Percentiles rank a stretch among this genome's conserved stretches.
These are phyloP conservation scores for Barnettozyma wickerhamii DNA, from an alignment of 805 yeast genomes.

Conservation along the genomic window DNA sequence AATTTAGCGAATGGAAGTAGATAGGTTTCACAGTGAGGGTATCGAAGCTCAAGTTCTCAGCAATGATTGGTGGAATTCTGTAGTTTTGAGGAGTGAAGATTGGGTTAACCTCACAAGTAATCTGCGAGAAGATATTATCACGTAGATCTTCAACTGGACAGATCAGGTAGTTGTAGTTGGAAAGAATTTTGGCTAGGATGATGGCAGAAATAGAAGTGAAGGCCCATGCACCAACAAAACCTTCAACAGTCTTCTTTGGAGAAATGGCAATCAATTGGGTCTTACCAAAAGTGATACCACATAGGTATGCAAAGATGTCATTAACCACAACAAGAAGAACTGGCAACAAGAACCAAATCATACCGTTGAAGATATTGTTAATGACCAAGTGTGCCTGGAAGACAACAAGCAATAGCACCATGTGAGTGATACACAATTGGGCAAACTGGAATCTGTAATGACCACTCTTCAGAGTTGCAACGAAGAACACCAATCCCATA, in stretches of 20 bases:
- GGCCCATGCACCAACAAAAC: conserved; percentile 96
- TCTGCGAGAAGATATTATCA: conserved; percentile 52
- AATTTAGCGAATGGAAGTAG: conserved; percentile 78
- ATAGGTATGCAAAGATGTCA: conserved; percentile 93
- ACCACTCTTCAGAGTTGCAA: conserved; percentile 83
- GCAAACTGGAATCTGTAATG: conserved; percentile 89
- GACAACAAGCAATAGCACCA: conserved; percentile 86
- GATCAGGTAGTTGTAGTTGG: conserved; percentile 68
- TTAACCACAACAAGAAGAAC: conserved; percentile 88
- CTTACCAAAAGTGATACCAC: conserved; percentile 94
- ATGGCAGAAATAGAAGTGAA: conserved; percentile 80
- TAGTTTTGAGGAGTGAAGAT: conserved; percentile 81
- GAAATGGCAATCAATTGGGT: conserved; percentile 91
- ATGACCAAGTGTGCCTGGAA: conserved; percentile 93
- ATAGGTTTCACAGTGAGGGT: conserved; percentile 73
- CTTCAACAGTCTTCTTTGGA: conserved; percentile 97
- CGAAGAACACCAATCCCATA: conserved; percentile 86
- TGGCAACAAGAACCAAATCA: conserved; percentile 93
- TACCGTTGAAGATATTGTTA: conserved; percentile 81
- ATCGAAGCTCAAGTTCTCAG: conserved; percentile 42
- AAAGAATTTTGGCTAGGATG: conserved; percentile 56
- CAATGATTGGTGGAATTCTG: conserved; percentile 67
- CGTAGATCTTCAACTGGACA: conserved; percentile 80
- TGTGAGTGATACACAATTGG: conserved; percentile 89
- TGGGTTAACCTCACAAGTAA: conserved; percentile 80